A percentile compares a stretch with the other conserved stretches of the same genome.
Conservation (phyloP, 1,139 yeast genomes). For the Groenewaldozyma auringiensis region DNA sequence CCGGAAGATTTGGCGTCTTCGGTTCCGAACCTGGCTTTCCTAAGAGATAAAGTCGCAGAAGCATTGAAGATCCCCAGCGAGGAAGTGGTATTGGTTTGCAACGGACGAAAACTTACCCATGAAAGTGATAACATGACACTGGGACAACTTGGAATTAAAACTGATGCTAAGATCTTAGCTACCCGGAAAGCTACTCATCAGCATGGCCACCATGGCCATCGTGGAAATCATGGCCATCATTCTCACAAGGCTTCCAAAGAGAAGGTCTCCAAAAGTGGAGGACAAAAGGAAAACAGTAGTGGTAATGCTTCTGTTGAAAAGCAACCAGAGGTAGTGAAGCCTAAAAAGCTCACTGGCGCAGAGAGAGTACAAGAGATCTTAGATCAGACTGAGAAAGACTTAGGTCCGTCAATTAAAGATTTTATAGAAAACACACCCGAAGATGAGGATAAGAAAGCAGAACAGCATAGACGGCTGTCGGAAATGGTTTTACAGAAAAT, state of each 20-base stretch:
- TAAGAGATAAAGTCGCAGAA: slow-evolving; percentile 37
- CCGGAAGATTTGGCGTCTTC: slow-evolving; percentile 72
- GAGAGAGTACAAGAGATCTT: slow-evolving; percentile 28
- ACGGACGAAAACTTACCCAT: slow-evolving; percentile 29
- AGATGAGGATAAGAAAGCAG: slow-evolving; percentile 22
- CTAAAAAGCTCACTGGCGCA: slow-evolving; percentile 21
- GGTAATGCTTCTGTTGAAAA: slow-evolving; percentile 2
- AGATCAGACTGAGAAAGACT: slow-evolving; percentile 22
- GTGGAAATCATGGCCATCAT: not conserved
- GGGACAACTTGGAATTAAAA: slow-evolving; percentile 25
- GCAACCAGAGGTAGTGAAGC: slow-evolving; percentile 13
- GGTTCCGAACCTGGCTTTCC: slow-evolving; percentile 59
- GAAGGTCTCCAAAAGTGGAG: not conserved
- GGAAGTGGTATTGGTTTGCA: slow-evolving; percentile 29
- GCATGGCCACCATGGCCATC: not conserved
- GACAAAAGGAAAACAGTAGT: slow-evolving; percentile 8
- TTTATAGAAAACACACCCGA: slow-evolving; percentile 27
- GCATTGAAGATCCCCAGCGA: slow-evolving; percentile 44
- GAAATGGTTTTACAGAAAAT: slow-evolving; percentile 35
- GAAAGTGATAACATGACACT: slow-evolving; percentile 24
- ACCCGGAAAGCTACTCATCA: slow-evolving; percentile 10
- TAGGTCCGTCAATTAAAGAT: slow-evolving; percentile 27
- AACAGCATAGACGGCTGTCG: slow-evolving; percentile 31
- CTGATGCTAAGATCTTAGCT: slow-evolving; percentile 28
- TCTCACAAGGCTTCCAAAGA: slow-evolving; percentile 13